Base-by-base conservation (phyloP, 345 rosid species). In the Dipteronia dyeriana region DNA sequence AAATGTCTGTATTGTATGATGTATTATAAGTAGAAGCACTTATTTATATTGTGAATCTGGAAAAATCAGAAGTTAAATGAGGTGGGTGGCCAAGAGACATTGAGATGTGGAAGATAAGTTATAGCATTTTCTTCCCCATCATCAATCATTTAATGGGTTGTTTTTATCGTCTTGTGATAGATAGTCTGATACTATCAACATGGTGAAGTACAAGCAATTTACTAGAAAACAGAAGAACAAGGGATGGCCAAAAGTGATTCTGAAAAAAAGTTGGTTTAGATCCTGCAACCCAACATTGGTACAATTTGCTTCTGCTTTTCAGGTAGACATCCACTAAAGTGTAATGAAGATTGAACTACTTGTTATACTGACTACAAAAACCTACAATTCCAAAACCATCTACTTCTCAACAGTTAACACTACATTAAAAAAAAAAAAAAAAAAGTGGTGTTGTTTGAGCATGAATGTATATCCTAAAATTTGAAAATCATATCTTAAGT, bases 261-360 rank as follows among this genome's bases (percentile, higher is more conserved):
- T 80, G 66, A 76, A 65, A 75, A 82, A 82, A 86, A 84, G 80
- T 77, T 80, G 80, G 90, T 79, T 87, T 78, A 80, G 89, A 84
- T 84, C 73, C 67, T 87, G 92, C 78, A 67, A 74, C 89, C 92
- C 81, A 62, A 79, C 79, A 82, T 76, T 34, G 70, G 67, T 76
- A 85, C 92, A 87, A 67, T 38, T 12, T 38, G 76, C 39, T 68
- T 83, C 82, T 38, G 61, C 76, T 79, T 81, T 81, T 83, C 79
- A 84, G 80, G 74, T 68, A 67, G 72, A 75, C 70, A 79, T 79
- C 80, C 76, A 70, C 68, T 64, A 49, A 17, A 23, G 51, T 29
- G 34, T 59, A 51, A 39, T 68, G 72, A 70, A 41, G 38, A 76
- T 78, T 41, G 2, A 23, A 70, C 75, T 73, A 68, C 67, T 31